Conservation (phyloP, 2,329 filamentous ascomycete species). For the Aureobasidium zeae region DNA sequence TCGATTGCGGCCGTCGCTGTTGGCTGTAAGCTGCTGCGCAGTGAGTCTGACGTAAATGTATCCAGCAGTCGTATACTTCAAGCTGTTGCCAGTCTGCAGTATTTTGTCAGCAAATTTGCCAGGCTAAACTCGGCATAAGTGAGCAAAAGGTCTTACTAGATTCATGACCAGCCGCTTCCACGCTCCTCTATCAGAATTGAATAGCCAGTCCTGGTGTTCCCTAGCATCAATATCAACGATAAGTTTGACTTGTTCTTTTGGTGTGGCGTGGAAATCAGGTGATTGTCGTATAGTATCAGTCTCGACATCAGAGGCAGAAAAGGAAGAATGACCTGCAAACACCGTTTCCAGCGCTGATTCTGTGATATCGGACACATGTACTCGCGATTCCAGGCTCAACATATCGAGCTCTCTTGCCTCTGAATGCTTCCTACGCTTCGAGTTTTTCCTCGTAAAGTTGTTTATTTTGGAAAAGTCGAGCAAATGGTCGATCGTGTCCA, state of each 20-base stretch:
- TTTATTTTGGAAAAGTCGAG: constrained; percentile 41
- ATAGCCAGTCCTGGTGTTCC: constrained; percentile 33
- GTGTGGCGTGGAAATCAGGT: neutral
- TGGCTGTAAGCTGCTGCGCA: constrained; percentile 14
- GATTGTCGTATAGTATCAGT: constrained; percentile 31
- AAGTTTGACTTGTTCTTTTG: constrained; percentile 26
- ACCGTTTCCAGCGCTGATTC: constrained; percentile 48
- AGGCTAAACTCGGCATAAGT: too few relatives aligned
- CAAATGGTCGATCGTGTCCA: constrained; percentile 41
- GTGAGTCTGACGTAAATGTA: constrained; percentile 29
- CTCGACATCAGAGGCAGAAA: constrained; percentile 22
- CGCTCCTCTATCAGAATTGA: constrained; percentile 36
- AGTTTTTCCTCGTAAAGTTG: constrained; percentile 19
- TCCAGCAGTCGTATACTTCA: constrained; percentile 40
- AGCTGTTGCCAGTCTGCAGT: constrained; percentile 39
- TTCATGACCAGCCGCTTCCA: constrained; percentile 23
- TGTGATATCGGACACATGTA: constrained; percentile 39
- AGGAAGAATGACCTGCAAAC: constrained; percentile 22
- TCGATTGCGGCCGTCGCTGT: neutral
- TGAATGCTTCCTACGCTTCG: constrained; percentile 9
- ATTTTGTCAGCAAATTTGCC: constrained; percentile 19
- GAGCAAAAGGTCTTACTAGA: constrained; percentile 19
- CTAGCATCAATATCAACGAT: constrained; percentile 37
- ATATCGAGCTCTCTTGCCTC: constrained; percentile 16
- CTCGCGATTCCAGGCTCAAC: constrained; percentile 21